phyloP scores from a whole-genome alignment of 305 asterid species.

The Solanum hybrid region DNA sequence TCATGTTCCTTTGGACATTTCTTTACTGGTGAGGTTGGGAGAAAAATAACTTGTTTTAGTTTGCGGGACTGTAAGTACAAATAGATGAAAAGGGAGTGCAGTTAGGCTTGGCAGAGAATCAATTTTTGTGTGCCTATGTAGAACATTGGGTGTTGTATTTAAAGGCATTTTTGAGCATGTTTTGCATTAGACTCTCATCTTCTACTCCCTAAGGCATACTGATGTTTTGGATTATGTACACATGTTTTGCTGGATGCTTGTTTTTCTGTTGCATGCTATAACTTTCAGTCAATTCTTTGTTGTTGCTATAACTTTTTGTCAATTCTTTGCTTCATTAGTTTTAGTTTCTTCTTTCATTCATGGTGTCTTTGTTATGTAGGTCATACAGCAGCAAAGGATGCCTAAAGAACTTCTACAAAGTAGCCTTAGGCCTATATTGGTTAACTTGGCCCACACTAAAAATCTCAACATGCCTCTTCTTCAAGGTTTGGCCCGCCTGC shows the following conservation, averaged over 20 bases:
- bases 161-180: background rate
- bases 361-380: slow-evolving; percentile 33
- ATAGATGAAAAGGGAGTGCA: background rate
- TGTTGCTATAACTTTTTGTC: background rate
- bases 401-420: slow-evolving; percentile 98
- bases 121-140: background rate
- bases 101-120: background rate
- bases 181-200: background rate
- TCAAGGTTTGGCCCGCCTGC: slow-evolving; percentile 98
- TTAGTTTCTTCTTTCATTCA: background rate
- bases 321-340: background rate
- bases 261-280: background rate
- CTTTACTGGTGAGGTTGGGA: background rate
- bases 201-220: background rate
- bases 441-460: slow-evolving; percentile 95
- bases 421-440: slow-evolving; percentile 97
- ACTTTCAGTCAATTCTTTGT: background rate
- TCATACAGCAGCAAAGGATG: slow-evolving; percentile 91
- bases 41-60: background rate
- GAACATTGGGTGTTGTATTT: background rate
- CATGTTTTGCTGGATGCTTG: background rate
- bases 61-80: background rate
- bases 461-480: slow-evolving; percentile 98
- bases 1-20: background rate
- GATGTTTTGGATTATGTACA: background rate